These are phyloP conservation scores for Cadophora malorum DNA, from an alignment of 2,329 filamentous ascomycete genomes.

Conservation along the genomic window DNA sequence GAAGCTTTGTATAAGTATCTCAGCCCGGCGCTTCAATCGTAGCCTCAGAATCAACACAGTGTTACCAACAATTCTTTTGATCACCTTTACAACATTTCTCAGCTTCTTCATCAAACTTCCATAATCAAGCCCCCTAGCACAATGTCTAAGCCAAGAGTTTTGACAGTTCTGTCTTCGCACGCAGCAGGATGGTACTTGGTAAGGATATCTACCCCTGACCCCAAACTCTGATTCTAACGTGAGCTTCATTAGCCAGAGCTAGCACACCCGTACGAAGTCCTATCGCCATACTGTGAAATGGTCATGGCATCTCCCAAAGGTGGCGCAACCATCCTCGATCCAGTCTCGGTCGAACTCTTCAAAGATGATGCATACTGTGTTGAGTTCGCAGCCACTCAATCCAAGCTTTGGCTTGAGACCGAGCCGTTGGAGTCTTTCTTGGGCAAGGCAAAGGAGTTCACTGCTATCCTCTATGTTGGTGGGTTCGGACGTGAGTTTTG, in stretches of 20 bases:
- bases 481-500: slow-evolving; percentile 58
- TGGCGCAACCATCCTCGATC: slow-evolving; percentile 53
- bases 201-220: slow-evolving; percentile 11
- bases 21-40: background rate
- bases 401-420: slow-evolving; percentile 58
- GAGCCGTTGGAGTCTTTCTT: slow-evolving; percentile 53
- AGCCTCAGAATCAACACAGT: background rate
- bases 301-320: slow-evolving; percentile 51
- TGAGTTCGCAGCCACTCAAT: slow-evolving; percentile 52
- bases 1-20: background rate
- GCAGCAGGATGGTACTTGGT: slow-evolving; percentile 59
- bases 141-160: slow-evolving; percentile 49
- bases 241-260: slow-evolving; percentile 51
- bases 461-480: slow-evolving; percentile 62
- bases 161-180: slow-evolving; percentile 57
- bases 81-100: background rate
- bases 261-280: slow-evolving; percentile 52
- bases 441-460: slow-evolving; percentile 55
- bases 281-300: slow-evolving; percentile 49
- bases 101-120: background rate
- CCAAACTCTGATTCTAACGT: background rate
- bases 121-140: background rate
- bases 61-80: background rate
- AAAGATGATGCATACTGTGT: slow-evolving; percentile 48
- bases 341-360: slow-evolving; percentile 49